Percentiles rank a stretch among this genome's conserved stretches.
These are phyloP conservation scores for Apophysomyces ossiformis DNA, from an alignment of 371 early-diverging fungal genomes.

Conservation along the genomic window DNA sequence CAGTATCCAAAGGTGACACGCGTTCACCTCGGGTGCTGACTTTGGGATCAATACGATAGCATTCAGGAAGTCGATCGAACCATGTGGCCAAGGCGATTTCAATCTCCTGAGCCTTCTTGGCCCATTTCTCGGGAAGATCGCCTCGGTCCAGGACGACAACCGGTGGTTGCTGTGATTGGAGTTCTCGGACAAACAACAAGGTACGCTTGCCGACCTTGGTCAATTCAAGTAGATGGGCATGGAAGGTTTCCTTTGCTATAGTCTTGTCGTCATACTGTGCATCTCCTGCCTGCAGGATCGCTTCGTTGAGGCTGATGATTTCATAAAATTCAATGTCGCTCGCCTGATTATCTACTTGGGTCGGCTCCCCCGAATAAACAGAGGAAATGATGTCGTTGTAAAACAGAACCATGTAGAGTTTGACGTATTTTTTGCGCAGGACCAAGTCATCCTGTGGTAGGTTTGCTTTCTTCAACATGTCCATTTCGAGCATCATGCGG, in stretches of 20 bases:
- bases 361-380: conserved; percentile 24
- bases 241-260: conserved; percentile 20
- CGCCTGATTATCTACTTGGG: conserved; percentile 24
- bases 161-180: conserved; percentile 3
- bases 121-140: conserved; percentile 11
- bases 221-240: conserved; percentile 19
- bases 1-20: conserved; percentile 15
- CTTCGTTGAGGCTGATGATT: conserved; percentile 26
- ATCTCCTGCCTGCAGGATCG: conserved; percentile 13
- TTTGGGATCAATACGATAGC: conserved; percentile 11
- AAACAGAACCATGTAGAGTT: conserved; percentile 31
- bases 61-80: conserved; percentile 18
- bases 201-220: conserved; percentile 20
- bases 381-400: conserved; percentile 30
- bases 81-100: conserved; percentile 23
- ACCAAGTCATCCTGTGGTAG: conserved; percentile 23
- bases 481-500: conserved; percentile 30
- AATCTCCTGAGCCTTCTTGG: conserved; percentile 21
- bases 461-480: conserved; percentile 17
- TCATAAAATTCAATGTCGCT: conserved; percentile 39
- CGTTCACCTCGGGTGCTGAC: conserved; percentile 11
- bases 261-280: conserved; percentile 20
- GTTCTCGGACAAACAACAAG: conserved; percentile 7
- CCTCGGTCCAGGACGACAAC: not conserved
- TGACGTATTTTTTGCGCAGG: conserved; percentile 27